Conservation (phyloP, 345 rosid genomes). For the Brassica rapa region DNA sequence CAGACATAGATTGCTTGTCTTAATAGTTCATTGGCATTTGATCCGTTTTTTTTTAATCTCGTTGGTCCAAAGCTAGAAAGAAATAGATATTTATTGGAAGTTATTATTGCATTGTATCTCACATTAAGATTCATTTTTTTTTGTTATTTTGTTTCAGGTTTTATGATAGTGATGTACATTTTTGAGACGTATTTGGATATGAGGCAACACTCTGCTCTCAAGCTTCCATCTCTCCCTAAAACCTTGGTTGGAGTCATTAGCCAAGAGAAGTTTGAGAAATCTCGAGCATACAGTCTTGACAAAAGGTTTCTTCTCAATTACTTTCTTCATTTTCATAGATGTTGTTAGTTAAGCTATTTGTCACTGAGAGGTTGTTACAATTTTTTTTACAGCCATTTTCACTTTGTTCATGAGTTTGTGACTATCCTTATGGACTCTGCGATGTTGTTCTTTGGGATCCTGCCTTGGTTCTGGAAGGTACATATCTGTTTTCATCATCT, state of each 20-base stretch:
- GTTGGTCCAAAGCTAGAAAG: background rate
- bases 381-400: slow-evolving; percentile 64
- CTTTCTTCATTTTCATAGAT: slow-evolving; percentile 18
- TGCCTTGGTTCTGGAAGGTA: slow-evolving; percentile 99
- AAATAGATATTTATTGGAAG: background rate
- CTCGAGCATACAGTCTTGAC: slow-evolving; percentile 95
- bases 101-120: background rate
- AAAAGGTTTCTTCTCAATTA: slow-evolving; percentile 58
- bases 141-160: slow-evolving; percentile 52
- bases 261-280: slow-evolving; percentile 86
- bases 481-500: slow-evolving; percentile 13
- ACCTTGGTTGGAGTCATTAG: slow-evolving; percentile 89
- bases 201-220: slow-evolving; percentile 80
- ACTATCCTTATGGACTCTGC: slow-evolving; percentile 92
- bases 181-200: slow-evolving; percentile 87
- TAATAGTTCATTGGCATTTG: background rate
- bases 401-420: slow-evolving; percentile 87
- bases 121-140: background rate
- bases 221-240: slow-evolving; percentile 82
- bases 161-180: slow-evolving; percentile 86
- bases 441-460: slow-evolving; percentile 79
- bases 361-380: slow-evolving; percentile 19
- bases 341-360: background rate
- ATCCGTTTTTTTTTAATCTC: background rate
- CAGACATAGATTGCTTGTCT: background rate